Evolutionary conservation across 2,329 filamentous ascomycete genomes (phyloP).

Genomic region (Bipolaris bicolor): DNA sequence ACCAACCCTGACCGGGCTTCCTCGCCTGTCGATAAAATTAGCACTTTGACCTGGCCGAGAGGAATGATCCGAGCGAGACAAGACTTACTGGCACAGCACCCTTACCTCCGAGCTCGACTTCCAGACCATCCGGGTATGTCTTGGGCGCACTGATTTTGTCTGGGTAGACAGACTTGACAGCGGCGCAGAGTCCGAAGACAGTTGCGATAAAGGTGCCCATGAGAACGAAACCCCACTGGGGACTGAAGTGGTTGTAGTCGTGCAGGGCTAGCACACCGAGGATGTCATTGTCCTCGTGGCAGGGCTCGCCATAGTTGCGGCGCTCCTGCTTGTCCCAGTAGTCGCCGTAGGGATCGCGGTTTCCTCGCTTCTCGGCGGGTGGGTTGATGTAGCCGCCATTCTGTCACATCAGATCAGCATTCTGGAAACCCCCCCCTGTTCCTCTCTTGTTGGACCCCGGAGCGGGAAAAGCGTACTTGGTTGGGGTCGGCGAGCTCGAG

Average conservation of each 20-base stretch:
- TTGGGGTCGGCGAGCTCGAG: constrained; percentile 63
- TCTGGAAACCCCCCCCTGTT: neutral
- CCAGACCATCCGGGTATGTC: constrained; percentile 56
- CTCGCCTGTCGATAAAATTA: constrained; percentile 27
- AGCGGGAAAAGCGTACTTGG: constrained; percentile 60
- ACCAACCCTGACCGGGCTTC: constrained; percentile 32
- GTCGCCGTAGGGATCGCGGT: constrained; percentile 88
- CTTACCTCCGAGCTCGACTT: constrained; percentile 56
- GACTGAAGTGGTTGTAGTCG: constrained; percentile 83
- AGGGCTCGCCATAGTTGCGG: constrained; percentile 93
- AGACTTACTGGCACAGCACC: constrained; percentile 49
- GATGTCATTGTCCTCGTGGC: constrained; percentile 95
- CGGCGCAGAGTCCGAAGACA: constrained; percentile 49
- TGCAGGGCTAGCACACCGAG: constrained; percentile 88
- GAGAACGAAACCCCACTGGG: constrained; percentile 72
- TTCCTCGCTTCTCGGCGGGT: constrained; percentile 80
- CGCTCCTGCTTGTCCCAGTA: constrained; percentile 99
- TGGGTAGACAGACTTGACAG: constrained; percentile 52
- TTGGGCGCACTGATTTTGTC: constrained; percentile 55
- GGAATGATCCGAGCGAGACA: too few species aligned
- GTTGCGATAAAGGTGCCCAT: constrained; percentile 53
- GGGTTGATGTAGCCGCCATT: constrained; percentile 87
- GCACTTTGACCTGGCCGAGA: neutral
- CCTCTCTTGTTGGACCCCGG: neutral
- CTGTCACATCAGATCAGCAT: constrained; percentile 52